Conservation (phyloP, 2,329 filamentous ascomycete species). For the Exophiala alcalophila region DNA sequence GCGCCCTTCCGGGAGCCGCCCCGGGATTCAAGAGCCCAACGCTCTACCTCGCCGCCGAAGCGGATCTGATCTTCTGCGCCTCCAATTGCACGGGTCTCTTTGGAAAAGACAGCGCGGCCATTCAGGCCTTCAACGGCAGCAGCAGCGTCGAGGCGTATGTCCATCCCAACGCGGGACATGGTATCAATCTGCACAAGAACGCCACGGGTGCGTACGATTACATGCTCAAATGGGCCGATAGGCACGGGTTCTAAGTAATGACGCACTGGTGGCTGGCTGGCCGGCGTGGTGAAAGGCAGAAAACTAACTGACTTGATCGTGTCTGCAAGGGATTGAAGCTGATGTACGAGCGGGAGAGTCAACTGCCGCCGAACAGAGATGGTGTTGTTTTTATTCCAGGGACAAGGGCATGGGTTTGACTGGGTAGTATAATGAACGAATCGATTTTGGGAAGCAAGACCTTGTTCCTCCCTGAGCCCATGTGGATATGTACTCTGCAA, state of each 20-base stretch:
- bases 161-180: constrained; percentile 32
- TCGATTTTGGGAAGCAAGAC: too few species aligned
- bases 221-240: constrained; percentile 30
- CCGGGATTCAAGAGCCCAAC: constrained; percentile 29
- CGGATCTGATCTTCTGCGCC: constrained; percentile 31
- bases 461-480: too few species aligned
- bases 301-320: too few species aligned
- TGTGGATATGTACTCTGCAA: too few species aligned
- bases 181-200: constrained; percentile 34
- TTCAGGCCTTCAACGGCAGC: constrained; percentile 23
- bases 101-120: constrained; percentile 24
- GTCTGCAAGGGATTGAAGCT: too few species aligned
- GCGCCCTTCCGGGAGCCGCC: constrained; percentile 11
- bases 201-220: constrained; percentile 32
- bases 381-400: too few species aligned
- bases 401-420: too few species aligned
- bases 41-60: constrained; percentile 30
- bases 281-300: too few species aligned
- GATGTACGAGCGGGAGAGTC: too few species aligned
- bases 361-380: too few species aligned
- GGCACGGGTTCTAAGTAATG: constrained; percentile 28
- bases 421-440: too few species aligned
- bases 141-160: constrained; percentile 31
- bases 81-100: constrained; percentile 32
- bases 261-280: too few species aligned